These are phyloP conservation scores for Prunus mongolica DNA, from an alignment of 306 rosid species.

Conservation along the genomic window DNA sequence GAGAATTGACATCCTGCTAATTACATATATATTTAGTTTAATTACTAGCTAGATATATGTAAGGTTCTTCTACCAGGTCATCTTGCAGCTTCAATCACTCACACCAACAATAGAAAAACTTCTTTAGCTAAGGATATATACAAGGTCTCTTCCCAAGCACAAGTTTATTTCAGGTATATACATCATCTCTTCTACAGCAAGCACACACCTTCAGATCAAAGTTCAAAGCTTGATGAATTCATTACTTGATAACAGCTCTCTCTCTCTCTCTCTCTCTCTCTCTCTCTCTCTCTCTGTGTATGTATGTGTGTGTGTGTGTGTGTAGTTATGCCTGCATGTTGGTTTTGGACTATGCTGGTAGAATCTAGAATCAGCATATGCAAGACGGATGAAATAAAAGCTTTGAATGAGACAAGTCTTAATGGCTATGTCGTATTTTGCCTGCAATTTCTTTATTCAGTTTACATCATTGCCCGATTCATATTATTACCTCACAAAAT, in stretches of 20 bases:
- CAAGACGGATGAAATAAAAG: background rate
- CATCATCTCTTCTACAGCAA: background rate
- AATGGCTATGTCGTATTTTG: background rate
- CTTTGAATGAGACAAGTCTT: background rate
- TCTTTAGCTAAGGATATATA: background rate
- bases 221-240: background rate
- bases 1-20: background rate
- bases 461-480: background rate
- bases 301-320: background rate
- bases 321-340: background rate
- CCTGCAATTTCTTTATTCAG: too few relatives aligned
- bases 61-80: slow-evolving; percentile 63
- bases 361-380: background rate
- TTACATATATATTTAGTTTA: background rate
- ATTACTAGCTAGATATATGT: background rate
- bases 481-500: too few relatives aligned
- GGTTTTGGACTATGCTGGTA: background rate
- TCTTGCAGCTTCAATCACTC: slow-evolving; percentile 97
- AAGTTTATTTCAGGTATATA: slow-evolving; percentile 13
- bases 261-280: background rate
- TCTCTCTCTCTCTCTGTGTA: background rate
- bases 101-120: slow-evolving; percentile 48
- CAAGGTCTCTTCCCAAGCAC: background rate
- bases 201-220: too few relatives aligned
- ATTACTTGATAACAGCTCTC: background rate